Conservation (phyloP, 2,329 filamentous ascomycete species). For the Alternaria panax region DNA sequence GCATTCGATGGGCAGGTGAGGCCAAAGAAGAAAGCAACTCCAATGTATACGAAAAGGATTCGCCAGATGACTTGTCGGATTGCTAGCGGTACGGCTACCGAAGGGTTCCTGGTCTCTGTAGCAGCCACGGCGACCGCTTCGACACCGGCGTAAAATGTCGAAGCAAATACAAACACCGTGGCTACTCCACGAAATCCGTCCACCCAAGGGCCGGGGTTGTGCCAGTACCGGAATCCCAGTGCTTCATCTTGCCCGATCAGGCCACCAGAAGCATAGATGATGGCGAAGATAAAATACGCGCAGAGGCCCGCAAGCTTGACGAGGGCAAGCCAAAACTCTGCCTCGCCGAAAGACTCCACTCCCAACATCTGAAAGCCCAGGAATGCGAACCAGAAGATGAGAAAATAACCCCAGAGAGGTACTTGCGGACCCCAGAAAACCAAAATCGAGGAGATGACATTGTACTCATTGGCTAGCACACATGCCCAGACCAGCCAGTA, state of each 20-base stretch:
- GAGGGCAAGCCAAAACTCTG: conserved; percentile 54
- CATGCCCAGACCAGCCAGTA: conserved; percentile 66
- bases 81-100: conserved; percentile 57
- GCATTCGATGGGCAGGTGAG: conserved; percentile 75
- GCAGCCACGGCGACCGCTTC: conserved; percentile 49
- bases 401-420: conserved; percentile 51
- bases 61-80: conserved; percentile 55
- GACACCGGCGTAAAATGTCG: conserved; percentile 51
- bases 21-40: conserved; percentile 57
- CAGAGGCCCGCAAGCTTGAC: conserved; percentile 50
- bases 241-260: conserved; percentile 42
- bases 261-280: conserved; percentile 48
- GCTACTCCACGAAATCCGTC: conserved; percentile 54
- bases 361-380: conserved; percentile 51
- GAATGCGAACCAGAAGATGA: conserved; percentile 53
- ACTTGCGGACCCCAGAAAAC: conserved; percentile 68
- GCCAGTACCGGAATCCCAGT: conserved; percentile 50
- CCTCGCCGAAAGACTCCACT: conserved; percentile 53
- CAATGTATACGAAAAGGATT: conserved; percentile 55
- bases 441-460: conserved; percentile 71
- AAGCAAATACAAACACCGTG: conserved; percentile 53
- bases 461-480: conserved; percentile 75
- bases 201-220: conserved; percentile 51
- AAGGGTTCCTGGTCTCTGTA: conserved; percentile 52
- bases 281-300: conserved; percentile 52